phyloP scores from a whole-genome alignment of 2,329 filamentous ascomycete species.

The Lecanicillium sp. region DNA sequence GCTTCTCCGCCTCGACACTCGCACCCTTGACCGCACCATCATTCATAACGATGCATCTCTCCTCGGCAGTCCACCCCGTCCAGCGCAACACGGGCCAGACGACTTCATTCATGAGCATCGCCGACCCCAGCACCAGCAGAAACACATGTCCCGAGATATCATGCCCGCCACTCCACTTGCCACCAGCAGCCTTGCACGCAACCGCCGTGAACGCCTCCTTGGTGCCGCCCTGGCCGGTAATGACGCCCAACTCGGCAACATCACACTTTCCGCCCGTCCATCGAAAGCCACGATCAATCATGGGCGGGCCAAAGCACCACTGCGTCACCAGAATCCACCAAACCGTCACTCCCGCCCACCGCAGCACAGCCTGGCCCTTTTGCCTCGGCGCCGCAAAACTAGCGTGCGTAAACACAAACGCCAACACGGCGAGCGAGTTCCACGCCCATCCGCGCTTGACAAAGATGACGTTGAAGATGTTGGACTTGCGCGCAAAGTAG shows the following conservation, averaged over 20 bases:
- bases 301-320: slow-evolving; percentile 88
- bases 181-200: slow-evolving; percentile 75
- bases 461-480: slow-evolving; percentile 86
- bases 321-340: slow-evolving; percentile 87
- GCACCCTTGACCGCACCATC: slow-evolving; percentile 60
- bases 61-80: slow-evolving; percentile 40
- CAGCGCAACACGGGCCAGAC: slow-evolving; percentile 46
- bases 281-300: slow-evolving; percentile 87
- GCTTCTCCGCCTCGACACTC: slow-evolving; percentile 33
- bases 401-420: slow-evolving; percentile 64
- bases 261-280: slow-evolving; percentile 82
- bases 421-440: slow-evolving; percentile 66
- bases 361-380: slow-evolving; percentile 48
- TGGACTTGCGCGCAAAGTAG: slow-evolving; percentile 92
- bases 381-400: slow-evolving; percentile 25
- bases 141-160: slow-evolving; percentile 97
- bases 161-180: slow-evolving; percentile 84
- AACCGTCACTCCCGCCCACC: slow-evolving; percentile 64
- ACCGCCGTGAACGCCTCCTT: slow-evolving; percentile 58
- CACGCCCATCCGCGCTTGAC: slow-evolving; percentile 95
- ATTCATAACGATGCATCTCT: slow-evolving; percentile 54
- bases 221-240: slow-evolving; percentile 36
- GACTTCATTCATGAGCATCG: slow-evolving; percentile 75
- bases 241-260: slow-evolving; percentile 38
- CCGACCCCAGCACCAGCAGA: slow-evolving; percentile 75